These are phyloP conservation scores for Eutypella sp. DNA, from an alignment of 2,329 filamentous ascomycete genomes.

Conservation along the genomic window DNA sequence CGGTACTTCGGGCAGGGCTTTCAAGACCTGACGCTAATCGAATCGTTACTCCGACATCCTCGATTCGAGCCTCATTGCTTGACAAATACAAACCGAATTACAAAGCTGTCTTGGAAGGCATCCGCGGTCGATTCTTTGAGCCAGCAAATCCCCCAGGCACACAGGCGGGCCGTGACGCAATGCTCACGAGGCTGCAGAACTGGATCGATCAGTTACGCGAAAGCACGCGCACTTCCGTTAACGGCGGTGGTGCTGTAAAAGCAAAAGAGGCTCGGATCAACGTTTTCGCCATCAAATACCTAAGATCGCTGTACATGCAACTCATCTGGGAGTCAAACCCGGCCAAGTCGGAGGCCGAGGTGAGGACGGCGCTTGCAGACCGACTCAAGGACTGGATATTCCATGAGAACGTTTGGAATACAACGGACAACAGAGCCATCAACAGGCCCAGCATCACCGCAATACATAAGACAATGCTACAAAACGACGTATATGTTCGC, in stretches of 20 bases:
- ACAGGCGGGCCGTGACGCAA: too few relatives aligned
- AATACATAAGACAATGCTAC: neutral
- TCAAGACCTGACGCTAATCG: too few relatives aligned
- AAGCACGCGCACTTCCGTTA: too few relatives aligned
- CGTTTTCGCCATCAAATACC: constrained; percentile 1
- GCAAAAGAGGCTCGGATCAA: constrained; percentile 1
- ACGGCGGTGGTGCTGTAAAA: neutral
- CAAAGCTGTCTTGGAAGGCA: too few relatives aligned
- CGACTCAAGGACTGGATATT: constrained; percentile 12
- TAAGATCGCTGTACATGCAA: constrained; percentile 7
- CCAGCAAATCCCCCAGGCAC: too few relatives aligned
- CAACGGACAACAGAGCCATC: neutral
- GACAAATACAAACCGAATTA: too few relatives aligned
- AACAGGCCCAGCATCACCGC: neutral
- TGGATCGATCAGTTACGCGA: too few relatives aligned
- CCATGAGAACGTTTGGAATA: constrained; percentile 7
- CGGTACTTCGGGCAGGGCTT: too few relatives aligned
- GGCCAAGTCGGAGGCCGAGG: neutral
- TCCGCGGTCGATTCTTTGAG: too few relatives aligned
- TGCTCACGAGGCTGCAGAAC: too few relatives aligned
- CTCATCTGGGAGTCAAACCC: constrained; percentile 3
- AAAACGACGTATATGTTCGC: neutral
- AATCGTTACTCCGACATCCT: too few relatives aligned
- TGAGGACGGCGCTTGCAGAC: constrained; percentile 1
- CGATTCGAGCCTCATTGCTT: too few relatives aligned